These are phyloP conservation scores for Paramyrothecium sp. DNA, from an alignment of 2,329 filamentous ascomycete species.

Conservation along the genomic window DNA sequence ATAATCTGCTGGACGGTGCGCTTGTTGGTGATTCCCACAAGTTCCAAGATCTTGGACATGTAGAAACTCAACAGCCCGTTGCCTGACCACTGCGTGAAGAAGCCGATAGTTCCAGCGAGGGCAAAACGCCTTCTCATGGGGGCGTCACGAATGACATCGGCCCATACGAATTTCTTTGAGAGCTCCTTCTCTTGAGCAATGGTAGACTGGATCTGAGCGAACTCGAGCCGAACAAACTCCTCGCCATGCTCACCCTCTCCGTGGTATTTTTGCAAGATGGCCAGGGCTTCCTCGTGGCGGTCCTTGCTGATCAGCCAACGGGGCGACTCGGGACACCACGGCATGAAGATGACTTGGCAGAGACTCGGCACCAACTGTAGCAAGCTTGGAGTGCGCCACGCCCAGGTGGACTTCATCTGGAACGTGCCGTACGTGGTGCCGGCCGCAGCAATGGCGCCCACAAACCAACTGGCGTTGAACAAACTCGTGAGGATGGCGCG, in stretches of 20 bases:
- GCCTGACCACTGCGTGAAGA: constrained; percentile 24
- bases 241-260: constrained; percentile 34
- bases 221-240: constrained; percentile 20
- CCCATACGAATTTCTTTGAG: constrained; percentile 15
- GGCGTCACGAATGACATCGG: constrained; percentile 16
- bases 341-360: constrained; percentile 9
- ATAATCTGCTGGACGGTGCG: constrained; percentile 15
- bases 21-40: constrained; percentile 32
- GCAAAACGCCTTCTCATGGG: constrained; percentile 24
- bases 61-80: constrained; percentile 36
- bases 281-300: constrained; percentile 30
- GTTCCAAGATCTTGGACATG: constrained; percentile 30
- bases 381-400: constrained; percentile 22
- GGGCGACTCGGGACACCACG: constrained; percentile 15
- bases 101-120: constrained; percentile 20
- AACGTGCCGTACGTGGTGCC: constrained; percentile 25
- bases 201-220: constrained; percentile 25
- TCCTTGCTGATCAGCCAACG: constrained; percentile 32
- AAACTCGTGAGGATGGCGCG: constrained; percentile 8
- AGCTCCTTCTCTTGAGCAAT: constrained; percentile 26
- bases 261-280: constrained; percentile 38
- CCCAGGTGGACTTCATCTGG: constrained; percentile 17
- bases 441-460: constrained; percentile 29
- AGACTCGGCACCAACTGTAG: constrained; percentile 18
- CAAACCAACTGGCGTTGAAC: constrained; percentile 32